Evolutionary conservation across 2,329 filamentous ascomycete genomes (phyloP), one percentile per base, ranked within the genome.

Genomic region (Microsporum ferrugineum): DNA sequence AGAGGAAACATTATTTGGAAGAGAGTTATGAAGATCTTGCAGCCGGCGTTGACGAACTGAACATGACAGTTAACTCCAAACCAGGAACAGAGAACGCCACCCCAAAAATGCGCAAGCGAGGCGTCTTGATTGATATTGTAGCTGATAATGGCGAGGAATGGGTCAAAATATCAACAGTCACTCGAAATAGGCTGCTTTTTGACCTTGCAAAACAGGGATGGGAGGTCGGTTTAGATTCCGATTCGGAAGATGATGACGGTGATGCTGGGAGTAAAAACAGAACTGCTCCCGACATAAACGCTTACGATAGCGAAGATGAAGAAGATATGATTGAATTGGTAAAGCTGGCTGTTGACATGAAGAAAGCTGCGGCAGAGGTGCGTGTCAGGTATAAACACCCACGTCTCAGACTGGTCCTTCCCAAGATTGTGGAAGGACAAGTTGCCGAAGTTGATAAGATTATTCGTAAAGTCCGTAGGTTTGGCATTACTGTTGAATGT

Each of bases 141-240:
- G 79, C 83, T 1, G 76, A 83, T 61, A 79, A 83, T 69, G 86
- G 86, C 8, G 72, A 79, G 61, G 79, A 84, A 66, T 89, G 86
- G 86, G 79, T 85, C 60, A 88, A 88, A 70, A 81, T 88, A 1
- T 87, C 83, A 3, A 85, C 84, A 3, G 75, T 86, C 29, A 85
- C 83, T 0, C 81, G 86, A 65, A 83, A 79, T 62, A 77, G 85
- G 58, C 73, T 89, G 34, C 72, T 88, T 17, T 86, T 85, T 68
- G 86, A 88, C 66, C 78, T 88, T 64, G 86, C 86, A 2, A 86
- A 87, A 70, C 79, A 84, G 62, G 85, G 86, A 8, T 87, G 84
- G 80, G 81, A 83, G 65, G 71, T 71, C 49, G 76, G 75, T 60
- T 76, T 72, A 38, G 80, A 80, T 53, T 71, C 69, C 4, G 75